Conservation (phyloP, 768 basidiomycete species). For the Mycena galericulata region DNA sequence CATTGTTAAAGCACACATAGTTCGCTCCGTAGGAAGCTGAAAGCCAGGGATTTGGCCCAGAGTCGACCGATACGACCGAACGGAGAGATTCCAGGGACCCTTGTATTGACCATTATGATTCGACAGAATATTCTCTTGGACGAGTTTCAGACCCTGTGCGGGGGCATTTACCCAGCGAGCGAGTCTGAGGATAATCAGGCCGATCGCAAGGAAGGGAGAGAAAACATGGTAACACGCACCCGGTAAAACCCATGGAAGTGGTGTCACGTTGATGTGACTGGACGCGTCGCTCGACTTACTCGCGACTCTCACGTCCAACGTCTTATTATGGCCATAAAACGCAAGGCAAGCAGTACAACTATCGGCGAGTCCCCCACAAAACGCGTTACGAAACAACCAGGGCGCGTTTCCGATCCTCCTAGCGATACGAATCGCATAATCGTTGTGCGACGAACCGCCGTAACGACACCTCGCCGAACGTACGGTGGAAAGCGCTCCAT, state of each 20-base stretch:
- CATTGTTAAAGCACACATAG: constrained; percentile 84
- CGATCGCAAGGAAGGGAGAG: constrained; percentile 10
- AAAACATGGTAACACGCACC: constrained; percentile 53
- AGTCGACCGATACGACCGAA: constrained; percentile 83
- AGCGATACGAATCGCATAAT: neutral
- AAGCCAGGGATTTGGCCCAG: constrained; percentile 66
- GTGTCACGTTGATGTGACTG: constrained; percentile 40
- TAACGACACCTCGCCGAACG: neutral
- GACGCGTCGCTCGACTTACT: constrained; percentile 17
- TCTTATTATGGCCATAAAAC: constrained; percentile 56
- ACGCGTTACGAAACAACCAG: constrained; percentile 41
- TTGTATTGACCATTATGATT: constrained; percentile 77
- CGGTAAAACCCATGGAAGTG: constrained; percentile 69
- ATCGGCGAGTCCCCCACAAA: constrained; percentile 44
- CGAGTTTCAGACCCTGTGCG: constrained; percentile 73
- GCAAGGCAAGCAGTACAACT: constrained; percentile 49
- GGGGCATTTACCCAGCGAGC: constrained; percentile 91
- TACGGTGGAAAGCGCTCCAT: neutral
- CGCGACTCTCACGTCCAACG: neutral
- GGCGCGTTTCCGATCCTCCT: constrained; percentile 8
- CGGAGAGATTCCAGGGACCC: constrained; percentile 77
- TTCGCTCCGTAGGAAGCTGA: constrained; percentile 68
- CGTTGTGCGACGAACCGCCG: neutral
- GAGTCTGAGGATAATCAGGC: constrained; percentile 55
- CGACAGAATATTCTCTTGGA: constrained; percentile 72